These are phyloP conservation scores for Kwoniella mangroviensis DNA, from an alignment of 768 basidiomycete species.

Conservation along the genomic window DNA sequence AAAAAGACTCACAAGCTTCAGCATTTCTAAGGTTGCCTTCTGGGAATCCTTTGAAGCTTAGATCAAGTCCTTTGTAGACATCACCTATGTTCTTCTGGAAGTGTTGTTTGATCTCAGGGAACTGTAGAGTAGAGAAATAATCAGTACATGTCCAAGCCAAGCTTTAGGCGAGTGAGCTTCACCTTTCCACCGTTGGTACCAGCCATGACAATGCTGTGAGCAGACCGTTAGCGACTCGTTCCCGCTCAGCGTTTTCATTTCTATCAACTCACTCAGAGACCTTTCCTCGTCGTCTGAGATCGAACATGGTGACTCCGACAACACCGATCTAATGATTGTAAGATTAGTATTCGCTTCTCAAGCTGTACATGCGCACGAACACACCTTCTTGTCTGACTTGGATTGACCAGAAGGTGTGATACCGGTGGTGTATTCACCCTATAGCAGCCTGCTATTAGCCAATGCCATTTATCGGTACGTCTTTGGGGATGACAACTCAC, in stretches of 20 bases:
- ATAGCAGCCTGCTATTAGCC: conserved; percentile 7
- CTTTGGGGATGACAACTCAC: conserved; percentile 31
- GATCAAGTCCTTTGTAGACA: conserved; percentile 86
- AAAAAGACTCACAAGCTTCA: conserved; percentile 72
- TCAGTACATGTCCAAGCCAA: background rate
- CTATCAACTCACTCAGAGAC: conserved; percentile 55
- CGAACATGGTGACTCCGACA: conserved; percentile 85
- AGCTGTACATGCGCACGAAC: conserved; percentile 7
- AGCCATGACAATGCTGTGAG: conserved; percentile 68
- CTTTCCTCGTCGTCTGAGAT: conserved; percentile 82
- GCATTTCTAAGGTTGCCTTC: conserved; percentile 71
- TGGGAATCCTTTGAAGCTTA: conserved; percentile 81
- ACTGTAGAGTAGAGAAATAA: conserved; percentile 59
- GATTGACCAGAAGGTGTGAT: conserved; percentile 92
- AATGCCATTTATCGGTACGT: conserved; percentile 50
- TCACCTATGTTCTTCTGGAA: conserved; percentile 78
- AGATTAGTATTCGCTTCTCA: background rate
- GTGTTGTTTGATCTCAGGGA: conserved; percentile 81
- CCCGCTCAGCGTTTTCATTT: background rate
- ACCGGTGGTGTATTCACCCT: conserved; percentile 93
- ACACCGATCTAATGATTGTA: conserved; percentile 63
- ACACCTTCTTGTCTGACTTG: conserved; percentile 90
- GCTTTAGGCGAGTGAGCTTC: conserved; percentile 2
- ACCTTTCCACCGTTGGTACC: conserved; percentile 77
- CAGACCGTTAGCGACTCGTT: background rate